These are phyloP conservation scores for Phanerochaete carnosa DNA, from an alignment of 768 basidiomycete genomes.

Conservation along the genomic window DNA sequence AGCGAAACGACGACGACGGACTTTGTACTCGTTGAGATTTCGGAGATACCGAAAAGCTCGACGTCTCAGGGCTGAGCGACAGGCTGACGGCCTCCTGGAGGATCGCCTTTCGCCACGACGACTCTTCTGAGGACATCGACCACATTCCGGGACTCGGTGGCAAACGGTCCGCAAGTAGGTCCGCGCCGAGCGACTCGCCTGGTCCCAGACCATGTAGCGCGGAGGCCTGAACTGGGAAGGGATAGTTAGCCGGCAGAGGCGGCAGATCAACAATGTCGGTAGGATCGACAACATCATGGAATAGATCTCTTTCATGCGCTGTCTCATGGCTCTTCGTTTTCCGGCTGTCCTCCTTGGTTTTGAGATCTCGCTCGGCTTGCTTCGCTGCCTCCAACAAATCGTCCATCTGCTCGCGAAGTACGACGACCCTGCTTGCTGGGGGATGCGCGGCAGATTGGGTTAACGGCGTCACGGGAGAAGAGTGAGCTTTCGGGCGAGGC, in stretches of 20 bases:
- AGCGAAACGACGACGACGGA: conserved; percentile 8
- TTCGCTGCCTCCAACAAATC: conserved; percentile 68
- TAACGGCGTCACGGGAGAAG: conserved; percentile 33
- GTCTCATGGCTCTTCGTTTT: conserved; percentile 43
- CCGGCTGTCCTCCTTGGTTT: conserved; percentile 44
- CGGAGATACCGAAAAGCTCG: conserved; percentile 20
- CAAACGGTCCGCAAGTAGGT: conserved; percentile 69
- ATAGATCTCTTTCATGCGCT: conserved; percentile 31
- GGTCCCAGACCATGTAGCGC: conserved; percentile 71
- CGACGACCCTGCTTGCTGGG: conserved; percentile 50
- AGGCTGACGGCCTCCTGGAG: conserved; percentile 77
- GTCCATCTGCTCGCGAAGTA: conserved; percentile 78
- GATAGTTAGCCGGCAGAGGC: conserved; percentile 62
- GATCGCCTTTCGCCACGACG: conserved; percentile 73
- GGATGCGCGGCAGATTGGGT: conserved; percentile 35
- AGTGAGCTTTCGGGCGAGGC: conserved; percentile 15
- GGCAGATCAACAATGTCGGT: conserved; percentile 83
- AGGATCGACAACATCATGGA: conserved; percentile 71
- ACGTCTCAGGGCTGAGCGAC: conserved; percentile 52
- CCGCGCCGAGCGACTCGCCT: conserved; percentile 72
- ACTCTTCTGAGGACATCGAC: conserved; percentile 50
- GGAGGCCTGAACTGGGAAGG: conserved; percentile 74
- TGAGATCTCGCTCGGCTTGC: conserved; percentile 73
- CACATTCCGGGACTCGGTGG: conserved; percentile 67
- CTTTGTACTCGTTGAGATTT: conserved; percentile 3